Percentiles rank a stretch among this genome's conserved stretches.
These are phyloP conservation scores for Angomonas deanei DNA, from an alignment of 208 protist species.

Conservation along the genomic window DNA sequence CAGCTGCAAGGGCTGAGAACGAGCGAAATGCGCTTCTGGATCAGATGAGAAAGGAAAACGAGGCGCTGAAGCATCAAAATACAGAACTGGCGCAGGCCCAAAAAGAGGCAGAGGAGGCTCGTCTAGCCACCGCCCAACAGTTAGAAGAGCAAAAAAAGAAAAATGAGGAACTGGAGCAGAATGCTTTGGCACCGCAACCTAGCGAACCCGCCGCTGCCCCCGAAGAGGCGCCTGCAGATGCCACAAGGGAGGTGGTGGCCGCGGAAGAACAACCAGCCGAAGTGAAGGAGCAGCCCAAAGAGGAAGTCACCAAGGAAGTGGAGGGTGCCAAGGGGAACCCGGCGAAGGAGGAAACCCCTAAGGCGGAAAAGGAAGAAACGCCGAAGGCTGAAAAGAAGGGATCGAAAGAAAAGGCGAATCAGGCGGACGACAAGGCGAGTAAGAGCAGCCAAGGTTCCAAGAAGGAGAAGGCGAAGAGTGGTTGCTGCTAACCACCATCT, in stretches of 20 bases:
- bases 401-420: background rate
- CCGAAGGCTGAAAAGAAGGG: constrained; percentile 1
- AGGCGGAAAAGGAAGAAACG: constrained; percentile 3
- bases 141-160: constrained; percentile 29
- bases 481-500: constrained; percentile 20
- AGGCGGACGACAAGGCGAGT: constrained; percentile 3
- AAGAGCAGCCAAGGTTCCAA: background rate
- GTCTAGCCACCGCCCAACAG: constrained; percentile 3
- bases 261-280: background rate
- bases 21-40: background rate
- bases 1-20: background rate
- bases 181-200: background rate
- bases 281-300: constrained; percentile 11
- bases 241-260: constrained; percentile 5
- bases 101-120: background rate
- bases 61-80: background rate
- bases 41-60: constrained; percentile 10
- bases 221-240: background rate
- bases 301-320: constrained; percentile 5
- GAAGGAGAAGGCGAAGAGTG: constrained; percentile 25
- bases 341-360: background rate
- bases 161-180: constrained; percentile 12
- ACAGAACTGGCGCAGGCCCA: background rate
- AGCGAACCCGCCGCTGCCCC: background rate
- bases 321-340: constrained; percentile 6